phyloP scores from a whole-genome alignment of 2,329 filamentous ascomycete genomes.

The Microdochium bolleyi region DNA sequence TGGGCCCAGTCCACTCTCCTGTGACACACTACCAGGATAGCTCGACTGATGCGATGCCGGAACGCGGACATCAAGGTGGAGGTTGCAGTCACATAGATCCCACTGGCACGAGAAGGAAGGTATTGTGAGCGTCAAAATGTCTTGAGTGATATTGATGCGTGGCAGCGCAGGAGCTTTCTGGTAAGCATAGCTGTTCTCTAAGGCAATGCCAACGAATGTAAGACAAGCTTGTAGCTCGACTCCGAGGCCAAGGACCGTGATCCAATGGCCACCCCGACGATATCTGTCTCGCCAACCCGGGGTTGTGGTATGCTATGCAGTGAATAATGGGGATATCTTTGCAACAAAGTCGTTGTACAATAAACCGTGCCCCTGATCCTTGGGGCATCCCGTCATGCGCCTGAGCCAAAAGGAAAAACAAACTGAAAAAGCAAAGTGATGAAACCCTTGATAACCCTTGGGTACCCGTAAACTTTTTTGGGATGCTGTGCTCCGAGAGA shows the following conservation, averaged over 20 bases:
- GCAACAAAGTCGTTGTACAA: background rate
- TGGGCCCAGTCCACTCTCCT: too few species aligned
- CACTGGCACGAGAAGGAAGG: too few species aligned
- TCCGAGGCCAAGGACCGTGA: background rate
- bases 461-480: constrained; percentile 17
- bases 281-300: background rate
- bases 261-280: background rate
- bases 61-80: too few species aligned
- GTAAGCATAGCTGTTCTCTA: too few species aligned
- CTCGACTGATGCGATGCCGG: too few species aligned
- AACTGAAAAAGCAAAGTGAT: background rate
- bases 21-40: too few species aligned
- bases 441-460: background rate
- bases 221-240: background rate
- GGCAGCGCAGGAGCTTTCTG: too few species aligned
- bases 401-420: background rate
- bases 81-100: too few species aligned
- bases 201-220: background rate
- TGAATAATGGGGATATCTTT: background rate
- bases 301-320: background rate
- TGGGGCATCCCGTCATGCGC: background rate
- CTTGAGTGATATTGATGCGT: too few species aligned
- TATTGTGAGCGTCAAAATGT: too few species aligned
- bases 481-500: constrained; percentile 43
- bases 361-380: background rate